Evolutionary conservation across 345 rosid species (phyloP), one percentile per base, ranked within the genome.

Genomic region (Durio zibethinus): DNA sequence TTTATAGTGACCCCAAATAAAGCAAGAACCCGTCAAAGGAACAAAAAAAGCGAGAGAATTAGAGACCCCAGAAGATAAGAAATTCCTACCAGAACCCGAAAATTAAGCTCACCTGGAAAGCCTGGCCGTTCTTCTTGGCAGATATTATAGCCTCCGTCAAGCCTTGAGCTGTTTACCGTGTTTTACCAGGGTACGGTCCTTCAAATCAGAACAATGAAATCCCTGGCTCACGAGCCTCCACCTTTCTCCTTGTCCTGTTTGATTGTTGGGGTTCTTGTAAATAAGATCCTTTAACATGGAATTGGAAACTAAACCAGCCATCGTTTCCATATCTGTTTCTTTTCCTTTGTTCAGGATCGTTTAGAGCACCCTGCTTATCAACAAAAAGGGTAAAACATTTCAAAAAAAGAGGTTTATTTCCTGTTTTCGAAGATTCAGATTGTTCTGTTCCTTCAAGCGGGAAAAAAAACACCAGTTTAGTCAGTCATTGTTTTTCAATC

Each of bases 11-110:
- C 14, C 61, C 35, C 5, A 68, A 77, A 57, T 45, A 12, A 42
- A 21, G 76, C 71, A 38, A 33, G 76, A 72, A 72, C 52, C 53
- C 11, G 64, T 78, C 76, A 78, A 72, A 72, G 45, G 5, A 7
- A 11, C 71, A 25, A 45, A 70, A 60, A 29, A 56, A 6, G 42
- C n/a, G 18, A 15, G 56, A 29, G 57, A 61, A n/a, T 15, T 8
- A 15, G 21, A 61, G 62, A 20, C n/a, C 10, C 65, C 20, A 15
- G 8, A 21, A 11, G 35, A 73, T 27, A 8, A 25, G 40, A 70
- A 48, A 23, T 5, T 20, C 15, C 27, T 40, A 21, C n/a, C 72
- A 21, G 16, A 7, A 45, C 2, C 42, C 78, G 78, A 33, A 29
- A 47, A 16, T n/a, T 45, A 20, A 61, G 78, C 18, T 64, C 45